Percentiles rank a stretch among this genome's conserved stretches.
Conservation (phyloP, 1,139 yeast species). For the Arxiozyma slooffiae region DNA sequence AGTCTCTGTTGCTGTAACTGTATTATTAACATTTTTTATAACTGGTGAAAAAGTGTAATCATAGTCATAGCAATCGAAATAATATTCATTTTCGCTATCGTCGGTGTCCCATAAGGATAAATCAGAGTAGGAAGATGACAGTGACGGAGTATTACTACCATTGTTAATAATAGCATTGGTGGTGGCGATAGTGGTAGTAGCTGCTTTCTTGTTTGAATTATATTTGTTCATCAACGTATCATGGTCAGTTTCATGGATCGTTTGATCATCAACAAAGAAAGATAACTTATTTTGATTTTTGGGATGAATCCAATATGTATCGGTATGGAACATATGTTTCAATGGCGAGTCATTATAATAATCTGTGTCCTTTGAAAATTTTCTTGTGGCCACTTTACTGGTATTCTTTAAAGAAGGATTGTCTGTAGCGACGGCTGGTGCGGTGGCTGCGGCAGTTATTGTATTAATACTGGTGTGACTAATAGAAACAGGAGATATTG, state of each 20-base stretch:
- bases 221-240: not conserved
- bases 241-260: not conserved
- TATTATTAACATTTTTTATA: not conserved
- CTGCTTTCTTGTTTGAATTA: too few species aligned
- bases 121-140: slow-evolving; percentile 71
- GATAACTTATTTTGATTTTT: slow-evolving; percentile 14
- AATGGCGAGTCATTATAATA: slow-evolving; percentile 29
- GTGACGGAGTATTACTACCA: slow-evolving; percentile 54
- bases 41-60: not conserved
- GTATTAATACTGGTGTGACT: too few species aligned
- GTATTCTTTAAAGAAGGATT: slow-evolving; percentile 1
- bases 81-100: not conserved
- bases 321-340: slow-evolving; percentile 26
- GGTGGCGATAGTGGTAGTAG: too few species aligned
- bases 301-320: slow-evolving; percentile 20
- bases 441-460: too few species aligned
- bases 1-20: not conserved
- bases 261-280: slow-evolving; percentile 80
- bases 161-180: too few species aligned
- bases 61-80: not conserved
- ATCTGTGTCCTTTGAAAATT: slow-evolving; percentile 26
- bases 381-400: slow-evolving; percentile 10
- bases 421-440: too few species aligned
- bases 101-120: slow-evolving; percentile 46
- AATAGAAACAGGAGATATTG: not conserved